Evolutionary conservation across 768 basidiomycete species (phyloP).

Genomic region (Hydnum rufescens): DNA sequence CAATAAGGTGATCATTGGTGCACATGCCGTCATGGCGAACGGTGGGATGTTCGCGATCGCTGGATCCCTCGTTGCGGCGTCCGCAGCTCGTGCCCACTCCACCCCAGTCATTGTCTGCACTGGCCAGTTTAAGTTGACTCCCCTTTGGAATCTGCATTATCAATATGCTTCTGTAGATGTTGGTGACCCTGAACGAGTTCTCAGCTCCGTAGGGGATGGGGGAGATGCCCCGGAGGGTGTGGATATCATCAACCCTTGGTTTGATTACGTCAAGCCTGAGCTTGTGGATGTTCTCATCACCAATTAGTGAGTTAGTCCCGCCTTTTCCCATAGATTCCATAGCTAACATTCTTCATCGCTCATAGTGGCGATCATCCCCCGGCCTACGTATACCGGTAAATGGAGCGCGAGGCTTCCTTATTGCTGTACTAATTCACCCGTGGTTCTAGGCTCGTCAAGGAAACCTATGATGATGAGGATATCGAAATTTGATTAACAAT

Average conservation of each 20-base stretch:
- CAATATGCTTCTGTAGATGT: slow-evolving; percentile 73
- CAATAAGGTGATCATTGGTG: slow-evolving; percentile 88
- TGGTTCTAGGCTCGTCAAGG: slow-evolving; percentile 71
- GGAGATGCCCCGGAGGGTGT: slow-evolving; percentile 48
- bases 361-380: slow-evolving; percentile 88
- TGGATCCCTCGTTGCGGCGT: slow-evolving; percentile 67
- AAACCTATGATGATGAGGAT: slow-evolving; percentile 91
- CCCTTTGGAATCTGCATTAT: slow-evolving; percentile 73
- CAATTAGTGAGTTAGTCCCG: slow-evolving; percentile 56
- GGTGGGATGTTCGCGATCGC: slow-evolving; percentile 86
- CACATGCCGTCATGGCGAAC: slow-evolving; percentile 90
- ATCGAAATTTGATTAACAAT: slow-evolving; percentile 37
- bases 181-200: slow-evolving; percentile 28
- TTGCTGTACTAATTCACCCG: slow-evolving; percentile 5
- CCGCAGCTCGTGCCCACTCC: slow-evolving; percentile 73
- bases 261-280: slow-evolving; percentile 87
- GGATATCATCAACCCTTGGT: slow-evolving; percentile 89
- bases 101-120: slow-evolving; percentile 87
- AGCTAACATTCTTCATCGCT: not conserved
- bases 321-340: not conserved
- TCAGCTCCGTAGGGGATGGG: slow-evolving; percentile 16
- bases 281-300: slow-evolving; percentile 87
- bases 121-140: slow-evolving; percentile 93
- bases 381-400: slow-evolving; percentile 65
- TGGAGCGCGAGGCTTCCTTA: not conserved